A percentile compares a stretch with the other conserved stretches of the same genome.
Evolutionary conservation across 1,284 basidiomycete species (phyloP).

Genomic region (Peniophora sp.): DNA sequence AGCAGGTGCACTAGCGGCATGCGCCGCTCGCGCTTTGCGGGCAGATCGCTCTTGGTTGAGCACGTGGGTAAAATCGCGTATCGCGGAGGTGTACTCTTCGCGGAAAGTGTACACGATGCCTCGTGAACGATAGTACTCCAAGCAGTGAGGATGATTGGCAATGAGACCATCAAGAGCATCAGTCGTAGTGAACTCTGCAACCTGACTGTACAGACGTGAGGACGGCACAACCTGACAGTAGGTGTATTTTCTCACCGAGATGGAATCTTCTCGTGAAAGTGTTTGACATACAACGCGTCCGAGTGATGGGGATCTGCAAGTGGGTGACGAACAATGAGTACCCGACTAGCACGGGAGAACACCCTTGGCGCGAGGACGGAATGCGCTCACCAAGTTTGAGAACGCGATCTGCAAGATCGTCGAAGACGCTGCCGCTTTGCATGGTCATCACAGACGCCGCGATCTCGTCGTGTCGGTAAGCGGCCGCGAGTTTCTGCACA

Average conservation of each 20-base stretch:
- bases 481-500: conserved; percentile 74
- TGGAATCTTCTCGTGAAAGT: conserved; percentile 86
- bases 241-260: conserved; percentile 50
- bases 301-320: conserved; percentile 58
- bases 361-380: background rate
- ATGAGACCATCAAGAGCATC: conserved; percentile 69
- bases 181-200: conserved; percentile 74
- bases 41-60: conserved; percentile 64
- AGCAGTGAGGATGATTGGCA: conserved; percentile 54
- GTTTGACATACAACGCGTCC: conserved; percentile 80
- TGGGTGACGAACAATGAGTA: background rate
- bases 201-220: conserved; percentile 40
- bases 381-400: conserved; percentile 53
- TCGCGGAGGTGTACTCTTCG: conserved; percentile 66
- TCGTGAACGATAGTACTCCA: conserved; percentile 75
- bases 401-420: conserved; percentile 77
- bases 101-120: conserved; percentile 81
- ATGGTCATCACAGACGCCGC: conserved; percentile 85
- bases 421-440: conserved; percentile 82
- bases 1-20: conserved; percentile 36
- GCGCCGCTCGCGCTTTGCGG: conserved; percentile 53
- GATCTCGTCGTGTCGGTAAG: conserved; percentile 77
- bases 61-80: conserved; percentile 70
- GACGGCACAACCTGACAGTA: conserved; percentile 1
- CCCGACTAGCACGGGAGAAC: too few relatives aligned